Base-by-base conservation (phyloP, 2,329 filamentous ascomycete genomes). In the Periglandula ipomoeae region DNA sequence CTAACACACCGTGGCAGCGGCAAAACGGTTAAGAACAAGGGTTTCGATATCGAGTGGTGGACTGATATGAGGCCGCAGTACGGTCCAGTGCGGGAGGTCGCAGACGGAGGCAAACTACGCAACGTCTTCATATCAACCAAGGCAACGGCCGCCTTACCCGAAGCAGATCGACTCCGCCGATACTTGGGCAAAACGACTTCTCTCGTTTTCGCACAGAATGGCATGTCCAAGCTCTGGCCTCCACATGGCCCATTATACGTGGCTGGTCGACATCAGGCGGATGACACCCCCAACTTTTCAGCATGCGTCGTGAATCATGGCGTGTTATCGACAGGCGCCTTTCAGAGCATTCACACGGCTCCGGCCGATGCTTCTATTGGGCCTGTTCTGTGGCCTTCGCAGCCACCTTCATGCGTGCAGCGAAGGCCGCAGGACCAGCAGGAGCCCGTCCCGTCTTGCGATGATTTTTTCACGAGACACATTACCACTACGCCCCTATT, bases 161-260 rank as follows among this genome's bases (percentile, higher is more conserved):
- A 86, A 37, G 66, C 74, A 5, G 72, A 74, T 46, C 62, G 70
- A 17, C 65, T 95, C 13, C 70, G 77, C 6, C 66, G 77, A 1
- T 78, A 95, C 46, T 74, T 82, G 2, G 75, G 81, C 53, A 64
- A 69, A 3, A 65, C 73, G 3, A 87, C 83, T n/a, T 85, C 87
- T 0, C 79, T 96, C n/a, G 74, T 85, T 11, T 87, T 96, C 58
- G 70, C 88, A 22, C 90, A 96, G 58, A 95, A 95, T 58, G 91
- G 91, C 42, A 85, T 96, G 80, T 89, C 87, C 27, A 74, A 71
- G 54, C 62, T 79, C 15, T 80, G 76, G 76, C 75, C 76, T 22
- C 76, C 76, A 7, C 61, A 71, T 44, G 75, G 75, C 3, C 55
- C 57, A 4, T 50, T 60, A 1, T 79, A 78, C 58, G 62, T 64